Percentiles rank a stretch among this genome's conserved stretches.
These are phyloP conservation scores for Spathaspora boniae DNA, from an alignment of 805 yeast genomes.

Conservation along the genomic window DNA sequence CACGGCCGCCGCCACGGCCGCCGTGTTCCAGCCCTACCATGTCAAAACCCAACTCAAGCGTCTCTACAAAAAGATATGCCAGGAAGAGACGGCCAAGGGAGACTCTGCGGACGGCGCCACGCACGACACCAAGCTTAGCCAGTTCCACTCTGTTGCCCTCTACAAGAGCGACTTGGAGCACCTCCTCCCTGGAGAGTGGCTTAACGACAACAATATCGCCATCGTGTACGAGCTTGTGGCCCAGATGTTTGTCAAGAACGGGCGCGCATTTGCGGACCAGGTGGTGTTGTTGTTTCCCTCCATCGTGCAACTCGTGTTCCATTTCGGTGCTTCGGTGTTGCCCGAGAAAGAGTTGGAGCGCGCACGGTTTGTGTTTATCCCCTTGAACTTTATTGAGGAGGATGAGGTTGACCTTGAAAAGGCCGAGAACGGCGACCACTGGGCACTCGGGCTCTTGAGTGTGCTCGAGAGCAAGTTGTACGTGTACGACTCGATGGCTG, in stretches of 20 bases:
- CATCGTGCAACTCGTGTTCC: conserved; percentile 57
- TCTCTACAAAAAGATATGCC: conserved; percentile 11
- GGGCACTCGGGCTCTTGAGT: conserved; percentile 63
- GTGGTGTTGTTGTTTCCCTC: conserved; percentile 50
- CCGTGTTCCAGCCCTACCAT: conserved; percentile 13
- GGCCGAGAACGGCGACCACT: conserved; percentile 70
- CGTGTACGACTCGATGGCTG: conserved; percentile 59
- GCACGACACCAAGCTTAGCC: conserved; percentile 31
- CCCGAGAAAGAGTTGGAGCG: conserved; percentile 29
- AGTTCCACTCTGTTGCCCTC: conserved; percentile 55
- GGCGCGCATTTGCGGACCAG: conserved; percentile 17
- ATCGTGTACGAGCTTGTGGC: conserved; percentile 53
- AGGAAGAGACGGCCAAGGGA: not conserved
- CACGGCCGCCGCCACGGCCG: not conserved
- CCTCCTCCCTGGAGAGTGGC: conserved; percentile 65
- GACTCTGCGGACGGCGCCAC: not conserved
- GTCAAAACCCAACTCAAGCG: conserved; percentile 16
- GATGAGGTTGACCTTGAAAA: conserved; percentile 36
- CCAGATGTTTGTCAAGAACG: conserved; percentile 18
- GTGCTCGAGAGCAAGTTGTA: conserved; percentile 45
- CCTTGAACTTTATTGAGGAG: conserved; percentile 64
- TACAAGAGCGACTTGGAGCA: conserved; percentile 57
- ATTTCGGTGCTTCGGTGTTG: conserved; percentile 32
- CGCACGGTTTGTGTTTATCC: conserved; percentile 55
- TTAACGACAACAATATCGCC: conserved; percentile 66